A percentile compares a stretch with the other conserved stretches of the same genome.
phyloP scores from a whole-genome alignment of 1,284 basidiomycete species.

The Irpex rosettiformis region DNA sequence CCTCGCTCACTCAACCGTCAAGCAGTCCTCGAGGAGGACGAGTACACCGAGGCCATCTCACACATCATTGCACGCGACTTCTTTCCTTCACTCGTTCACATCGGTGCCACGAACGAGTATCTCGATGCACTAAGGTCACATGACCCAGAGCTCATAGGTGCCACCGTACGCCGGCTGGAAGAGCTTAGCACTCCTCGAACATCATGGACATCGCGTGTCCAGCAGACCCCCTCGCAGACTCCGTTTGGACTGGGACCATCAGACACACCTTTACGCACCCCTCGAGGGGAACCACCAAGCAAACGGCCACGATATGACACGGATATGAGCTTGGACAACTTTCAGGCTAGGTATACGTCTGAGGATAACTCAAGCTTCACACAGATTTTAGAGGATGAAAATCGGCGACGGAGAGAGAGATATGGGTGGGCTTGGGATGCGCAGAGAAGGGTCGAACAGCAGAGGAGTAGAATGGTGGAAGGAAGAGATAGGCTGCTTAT shows the following conservation, averaged over 20 bases:
- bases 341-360: slow-evolving; percentile 89
- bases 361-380: slow-evolving; percentile 96
- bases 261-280: slow-evolving; percentile 62
- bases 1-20: slow-evolving; percentile 68
- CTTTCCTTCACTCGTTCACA: slow-evolving; percentile 87
- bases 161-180: slow-evolving; percentile 71
- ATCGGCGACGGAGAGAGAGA: slow-evolving; percentile 70
- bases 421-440: slow-evolving; percentile 92
- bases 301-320: slow-evolving; percentile 61
- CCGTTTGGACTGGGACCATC: slow-evolving; percentile 58
- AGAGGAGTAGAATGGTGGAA: slow-evolving; percentile 60
- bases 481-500: slow-evolving; percentile 62
- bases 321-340: slow-evolving; percentile 71
- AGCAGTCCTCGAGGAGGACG: slow-evolving; percentile 87
- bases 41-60: slow-evolving; percentile 90
- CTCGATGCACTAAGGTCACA: slow-evolving; percentile 73
- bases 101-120: slow-evolving; percentile 85
- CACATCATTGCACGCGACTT: slow-evolving; percentile 96
- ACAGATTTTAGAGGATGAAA: slow-evolving; percentile 86
- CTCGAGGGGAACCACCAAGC: slow-evolving; percentile 35
- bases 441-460: slow-evolving; percentile 71
- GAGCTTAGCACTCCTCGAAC: slow-evolving; percentile 54
- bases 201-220: slow-evolving; percentile 29
- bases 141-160: slow-evolving; percentile 70
- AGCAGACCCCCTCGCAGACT: slow-evolving; percentile 60